phyloP scores from a whole-genome alignment of 257 asterid genomes.

The Solanum rostratum region DNA sequence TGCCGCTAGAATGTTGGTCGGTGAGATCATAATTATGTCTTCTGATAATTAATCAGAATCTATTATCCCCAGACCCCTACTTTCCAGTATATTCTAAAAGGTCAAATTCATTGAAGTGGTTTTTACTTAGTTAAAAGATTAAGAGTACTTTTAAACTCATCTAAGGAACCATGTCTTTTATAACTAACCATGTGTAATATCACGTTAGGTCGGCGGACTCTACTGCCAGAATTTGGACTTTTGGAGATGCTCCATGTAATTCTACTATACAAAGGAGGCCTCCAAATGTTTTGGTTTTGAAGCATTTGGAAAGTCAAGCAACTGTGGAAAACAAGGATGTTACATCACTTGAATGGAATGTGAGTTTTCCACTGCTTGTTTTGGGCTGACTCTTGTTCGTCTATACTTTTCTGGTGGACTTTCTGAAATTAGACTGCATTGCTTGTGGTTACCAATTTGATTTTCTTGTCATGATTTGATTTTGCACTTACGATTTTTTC shows the following conservation, averaged over 20 bases:
- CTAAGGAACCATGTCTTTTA: neutral
- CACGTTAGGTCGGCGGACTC: constrained; percentile 75
- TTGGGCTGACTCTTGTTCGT: neutral
- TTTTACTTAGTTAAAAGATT: neutral
- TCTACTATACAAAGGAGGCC: constrained; percentile 51
- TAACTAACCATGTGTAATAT: neutral
- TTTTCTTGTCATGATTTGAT: neutral
- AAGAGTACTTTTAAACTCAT: neutral
- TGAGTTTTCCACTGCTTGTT: constrained; percentile 17
- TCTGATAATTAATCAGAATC: too few species aligned
- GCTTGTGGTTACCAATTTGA: neutral
- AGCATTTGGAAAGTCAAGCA: constrained; percentile 71
- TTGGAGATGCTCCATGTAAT: constrained; percentile 53
- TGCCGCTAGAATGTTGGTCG: too few species aligned
- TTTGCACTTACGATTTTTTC: neutral
- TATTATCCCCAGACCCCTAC: neutral
- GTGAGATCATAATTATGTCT: too few species aligned
- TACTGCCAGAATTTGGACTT: constrained; percentile 90
- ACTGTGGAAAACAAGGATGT: constrained; percentile 89
- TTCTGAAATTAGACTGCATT: neutral
- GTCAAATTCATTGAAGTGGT: neutral
- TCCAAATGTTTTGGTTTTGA: constrained; percentile 44
- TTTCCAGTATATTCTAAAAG: neutral
- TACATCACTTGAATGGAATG: constrained; percentile 96
- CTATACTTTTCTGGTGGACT: neutral